Base-by-base conservation (phyloP, 2,329 filamentous ascomycete species). In the Cytospora mali region DNA sequence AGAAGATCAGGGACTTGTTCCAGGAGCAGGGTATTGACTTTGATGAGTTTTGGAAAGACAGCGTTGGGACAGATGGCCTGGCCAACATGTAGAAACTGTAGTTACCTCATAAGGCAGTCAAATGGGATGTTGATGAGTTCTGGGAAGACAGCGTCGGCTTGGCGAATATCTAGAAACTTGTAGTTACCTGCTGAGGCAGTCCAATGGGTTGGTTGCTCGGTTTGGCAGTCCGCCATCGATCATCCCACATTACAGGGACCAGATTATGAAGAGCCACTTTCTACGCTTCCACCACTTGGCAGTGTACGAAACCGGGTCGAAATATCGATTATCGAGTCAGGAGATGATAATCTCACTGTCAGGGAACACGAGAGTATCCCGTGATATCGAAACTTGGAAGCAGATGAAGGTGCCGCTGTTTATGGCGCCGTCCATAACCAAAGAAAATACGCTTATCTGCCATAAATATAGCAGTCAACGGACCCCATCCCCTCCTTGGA, bases 21-120 rank as follows among this genome's bases (percentile, higher is more conserved):
- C 81, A 88, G 66, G 81, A 83, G 51, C 84, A 93, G 55, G 87
- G 85, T 0, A 83, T 97, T n/a, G 84, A 97, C 72, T 96, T 96
- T 76, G 91, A 94, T 66, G 79, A 84, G 62, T 86, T 97, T 60
- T 92, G 92, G 84, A 84, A 84, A 66, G 87, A 91, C 31, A 85
- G 76, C n/a, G 80, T 83, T 0, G 80, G 80, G 3, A 71, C 74
- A 0, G 76, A 78, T 14, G 70, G 71, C 9, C 61, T 74, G 6
- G 66, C 69, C 7, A 72, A 73, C 23, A 71, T 74, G 69, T 64
- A 61, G 51, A 21, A 35, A n/a, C 14, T 21, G 14, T 4, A 21
- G 27, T 18, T 48, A 7, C 23, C 25, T 29, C 16, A 27, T 49
- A 39, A 51, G 48, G 28, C 28, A 33, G 18, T 7, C 49, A 51